Evolutionary conservation across 164 flowering plant genomes (phyloP).

Genomic region (Taxillus chinensis): DNA sequence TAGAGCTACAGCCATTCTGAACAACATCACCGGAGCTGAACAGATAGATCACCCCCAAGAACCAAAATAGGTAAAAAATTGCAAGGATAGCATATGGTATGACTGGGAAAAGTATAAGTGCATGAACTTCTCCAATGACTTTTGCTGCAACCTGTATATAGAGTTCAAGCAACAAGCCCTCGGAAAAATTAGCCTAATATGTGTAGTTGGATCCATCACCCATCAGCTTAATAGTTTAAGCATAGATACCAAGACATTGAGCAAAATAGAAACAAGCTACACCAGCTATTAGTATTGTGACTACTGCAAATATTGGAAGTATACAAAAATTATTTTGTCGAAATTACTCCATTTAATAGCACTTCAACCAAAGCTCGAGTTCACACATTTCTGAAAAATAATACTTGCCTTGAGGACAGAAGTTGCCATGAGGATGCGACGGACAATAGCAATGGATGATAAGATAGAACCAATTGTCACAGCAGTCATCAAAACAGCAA

Average conservation of each 20-base stretch:
- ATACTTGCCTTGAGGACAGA: slow-evolving; percentile 84
- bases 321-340: too few species aligned
- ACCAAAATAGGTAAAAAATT: slow-evolving; percentile 84
- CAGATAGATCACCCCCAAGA: slow-evolving; percentile 73
- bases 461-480: slow-evolving; percentile 60
- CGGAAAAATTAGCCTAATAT: too few species aligned
- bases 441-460: slow-evolving; percentile 77
- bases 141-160: slow-evolving; percentile 87
- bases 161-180: slow-evolving; percentile 2
- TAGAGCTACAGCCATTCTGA: slow-evolving; percentile 59
- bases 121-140: slow-evolving; percentile 92
- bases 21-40: slow-evolving; percentile 76
- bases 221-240: too few species aligned
- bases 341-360: too few species aligned
- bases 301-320: too few species aligned
- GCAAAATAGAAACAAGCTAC: too few species aligned
- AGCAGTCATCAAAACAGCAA: slow-evolving; percentile 69
- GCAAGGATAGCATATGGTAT: slow-evolving; percentile 71
- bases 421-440: slow-evolving; percentile 92
- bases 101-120: slow-evolving; percentile 78
- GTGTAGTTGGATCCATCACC: background rate
- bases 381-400: background rate
- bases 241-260: too few species aligned
- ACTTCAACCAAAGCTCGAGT: background rate
- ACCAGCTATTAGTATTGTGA: too few species aligned